A percentile compares a stretch with the other conserved stretches of the same genome.
Conservation (phyloP, 768 basidiomycete genomes). For the Trichaptum fuscoviolaceum region DNA sequence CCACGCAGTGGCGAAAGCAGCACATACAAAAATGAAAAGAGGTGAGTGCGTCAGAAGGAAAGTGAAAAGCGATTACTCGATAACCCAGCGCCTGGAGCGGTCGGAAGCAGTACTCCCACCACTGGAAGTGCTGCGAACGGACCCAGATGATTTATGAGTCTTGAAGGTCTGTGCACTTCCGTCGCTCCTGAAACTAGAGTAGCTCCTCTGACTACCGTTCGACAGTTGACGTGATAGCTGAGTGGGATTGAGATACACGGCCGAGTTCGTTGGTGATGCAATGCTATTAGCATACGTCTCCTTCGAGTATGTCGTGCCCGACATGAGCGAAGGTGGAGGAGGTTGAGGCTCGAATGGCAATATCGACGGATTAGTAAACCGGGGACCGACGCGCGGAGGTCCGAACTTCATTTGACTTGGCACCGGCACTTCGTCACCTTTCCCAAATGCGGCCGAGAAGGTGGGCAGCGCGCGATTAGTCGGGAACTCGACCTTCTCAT, state of each 20-base stretch:
- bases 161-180: conserved; percentile 12
- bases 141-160: conserved; percentile 8
- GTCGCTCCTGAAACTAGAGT: conserved; percentile 24
- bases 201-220: conserved; percentile 36
- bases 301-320: not conserved
- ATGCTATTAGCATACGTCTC: not conserved
- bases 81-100: conserved; percentile 24
- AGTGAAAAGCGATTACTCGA: conserved; percentile 17
- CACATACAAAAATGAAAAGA: not conserved
- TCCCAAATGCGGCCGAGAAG: conserved; percentile 37
- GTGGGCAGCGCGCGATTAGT: conserved; percentile 50
- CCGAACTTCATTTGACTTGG: conserved; percentile 33
- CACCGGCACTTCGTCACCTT: conserved; percentile 29
- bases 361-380: conserved; percentile 39
- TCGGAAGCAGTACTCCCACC: conserved; percentile 6
- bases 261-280: not conserved
- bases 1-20: conserved; percentile 8
- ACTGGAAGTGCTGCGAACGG: conserved; percentile 11
- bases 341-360: conserved; percentile 34
- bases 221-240: conserved; percentile 29
- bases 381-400: conserved; percentile 36
- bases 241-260: not conserved
- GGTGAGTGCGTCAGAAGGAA: not conserved
- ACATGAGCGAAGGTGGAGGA: conserved; percentile 17
- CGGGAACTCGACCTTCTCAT: conserved; percentile 59